Conservation (phyloP, 2,329 filamentous ascomycete species). For the Pyricularia grisea region DNA sequence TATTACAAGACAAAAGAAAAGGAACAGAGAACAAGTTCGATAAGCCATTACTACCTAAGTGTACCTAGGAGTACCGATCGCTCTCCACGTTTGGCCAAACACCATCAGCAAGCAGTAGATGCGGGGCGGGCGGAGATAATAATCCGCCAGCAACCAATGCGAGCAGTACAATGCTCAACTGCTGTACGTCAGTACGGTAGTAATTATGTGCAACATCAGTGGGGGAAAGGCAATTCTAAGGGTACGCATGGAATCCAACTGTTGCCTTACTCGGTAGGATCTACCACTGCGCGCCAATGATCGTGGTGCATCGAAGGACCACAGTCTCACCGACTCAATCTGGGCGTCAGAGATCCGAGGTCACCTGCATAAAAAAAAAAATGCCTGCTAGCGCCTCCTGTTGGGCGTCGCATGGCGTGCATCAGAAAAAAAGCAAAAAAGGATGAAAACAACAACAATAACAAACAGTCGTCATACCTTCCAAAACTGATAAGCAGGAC, state of each 20-base stretch:
- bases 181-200: background rate
- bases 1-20: background rate
- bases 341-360: slow-evolving; percentile 1
- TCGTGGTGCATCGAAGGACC: background rate
- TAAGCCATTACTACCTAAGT: background rate
- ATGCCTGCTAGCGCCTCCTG: background rate
- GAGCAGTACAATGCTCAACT: background rate
- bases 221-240: background rate
- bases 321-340: background rate
- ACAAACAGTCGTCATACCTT: too few relatives aligned
- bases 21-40: background rate
- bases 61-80: background rate
- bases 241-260: background rate
- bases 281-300: background rate
- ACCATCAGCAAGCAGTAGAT: background rate
- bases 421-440: background rate
- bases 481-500: too few relatives aligned
- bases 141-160: background rate
- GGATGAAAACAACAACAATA: background rate
- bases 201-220: background rate
- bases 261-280: slow-evolving; percentile 1
- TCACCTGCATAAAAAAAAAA: background rate
- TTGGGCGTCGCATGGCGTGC: background rate
- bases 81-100: background rate
- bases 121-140: background rate